Conservation (phyloP, 1,284 basidiomycete species). For the Ceratobasidium sp. region DNA sequence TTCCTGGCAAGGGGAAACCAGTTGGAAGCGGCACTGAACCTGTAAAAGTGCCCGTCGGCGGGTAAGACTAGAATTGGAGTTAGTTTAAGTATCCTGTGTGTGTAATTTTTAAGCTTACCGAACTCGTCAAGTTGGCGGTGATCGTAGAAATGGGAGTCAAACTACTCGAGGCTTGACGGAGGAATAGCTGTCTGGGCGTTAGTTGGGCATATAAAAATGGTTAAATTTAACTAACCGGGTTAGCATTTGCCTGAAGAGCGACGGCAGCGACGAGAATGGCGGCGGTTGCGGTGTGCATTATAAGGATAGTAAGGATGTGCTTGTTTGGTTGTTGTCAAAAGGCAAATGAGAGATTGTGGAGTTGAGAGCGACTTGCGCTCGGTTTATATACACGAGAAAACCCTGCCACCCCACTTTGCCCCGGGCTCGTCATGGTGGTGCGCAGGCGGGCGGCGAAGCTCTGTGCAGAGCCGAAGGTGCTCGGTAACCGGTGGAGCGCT, state of each 20-base stretch:
- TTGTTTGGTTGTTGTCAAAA: no score
- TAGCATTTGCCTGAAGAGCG: constrained; percentile 17
- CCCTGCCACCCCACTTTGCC: neutral
- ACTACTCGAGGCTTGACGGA: neutral
- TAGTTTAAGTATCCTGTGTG: neutral
- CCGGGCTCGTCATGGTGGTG: constrained; percentile 9
- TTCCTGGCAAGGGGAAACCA: constrained; percentile 14
- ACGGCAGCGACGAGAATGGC: constrained; percentile 14
- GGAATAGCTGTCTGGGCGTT: neutral
- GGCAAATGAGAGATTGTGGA: no score
- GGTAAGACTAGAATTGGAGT: neutral
- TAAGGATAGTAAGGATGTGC: neutral
- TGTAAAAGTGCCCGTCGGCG: neutral
- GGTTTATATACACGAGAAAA: constrained; percentile 11
- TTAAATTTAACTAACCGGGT: constrained; percentile 5
- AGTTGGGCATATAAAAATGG: neutral
- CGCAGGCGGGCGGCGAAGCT: constrained; percentile 1
- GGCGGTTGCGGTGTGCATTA: constrained; percentile 18
- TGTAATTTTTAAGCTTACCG: neutral
- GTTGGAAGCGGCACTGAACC: neutral
- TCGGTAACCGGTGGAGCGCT: neutral
- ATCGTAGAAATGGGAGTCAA: neutral
- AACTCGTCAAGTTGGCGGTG: neutral
- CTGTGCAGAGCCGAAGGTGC: neutral
- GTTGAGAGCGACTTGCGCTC: neutral